Percentiles rank a stretch among this genome's conserved stretches.
These are phyloP conservation scores for Fusarium veterinarium DNA, from an alignment of 2,329 filamentous ascomycete species.

Conservation along the genomic window DNA sequence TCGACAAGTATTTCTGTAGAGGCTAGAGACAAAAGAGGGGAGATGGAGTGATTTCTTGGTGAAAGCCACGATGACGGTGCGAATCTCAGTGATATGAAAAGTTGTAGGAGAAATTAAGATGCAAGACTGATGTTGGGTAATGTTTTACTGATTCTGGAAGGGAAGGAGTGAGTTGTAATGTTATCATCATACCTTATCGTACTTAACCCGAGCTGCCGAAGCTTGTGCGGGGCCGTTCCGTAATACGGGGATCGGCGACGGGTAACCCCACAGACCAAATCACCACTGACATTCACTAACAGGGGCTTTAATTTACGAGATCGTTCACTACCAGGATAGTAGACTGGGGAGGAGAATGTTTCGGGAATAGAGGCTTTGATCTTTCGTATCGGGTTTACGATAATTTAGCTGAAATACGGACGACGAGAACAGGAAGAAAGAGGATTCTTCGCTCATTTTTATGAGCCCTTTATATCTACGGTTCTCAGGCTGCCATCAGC, in stretches of 20 bases:
- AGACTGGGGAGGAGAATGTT: neutral
- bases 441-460: no score
- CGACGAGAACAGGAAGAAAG: neutral
- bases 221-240: constrained; percentile 43
- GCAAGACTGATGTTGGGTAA: no score
- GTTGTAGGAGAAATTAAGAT: no score
- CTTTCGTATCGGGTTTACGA: neutral
- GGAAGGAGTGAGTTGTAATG: constrained; percentile 6
- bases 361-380: neutral
- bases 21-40: neutral
- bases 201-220: constrained; percentile 23
- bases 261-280: constrained; percentile 35
- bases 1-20: neutral
- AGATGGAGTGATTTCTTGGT: constrained; percentile 3
- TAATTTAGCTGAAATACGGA: neutral
- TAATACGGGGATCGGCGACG: constrained; percentile 35
- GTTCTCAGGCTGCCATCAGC: neutral
- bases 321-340: neutral
- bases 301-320: constrained; percentile 14
- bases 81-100: no score
- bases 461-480: neutral
- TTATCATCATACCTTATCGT: constrained; percentile 27
- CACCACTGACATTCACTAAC: constrained; percentile 12
- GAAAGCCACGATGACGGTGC: constrained; percentile 26
- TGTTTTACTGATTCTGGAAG: neutral